Base-by-base conservation (phyloP, 169 alveolate species). In the Babesia sp. region DNA sequence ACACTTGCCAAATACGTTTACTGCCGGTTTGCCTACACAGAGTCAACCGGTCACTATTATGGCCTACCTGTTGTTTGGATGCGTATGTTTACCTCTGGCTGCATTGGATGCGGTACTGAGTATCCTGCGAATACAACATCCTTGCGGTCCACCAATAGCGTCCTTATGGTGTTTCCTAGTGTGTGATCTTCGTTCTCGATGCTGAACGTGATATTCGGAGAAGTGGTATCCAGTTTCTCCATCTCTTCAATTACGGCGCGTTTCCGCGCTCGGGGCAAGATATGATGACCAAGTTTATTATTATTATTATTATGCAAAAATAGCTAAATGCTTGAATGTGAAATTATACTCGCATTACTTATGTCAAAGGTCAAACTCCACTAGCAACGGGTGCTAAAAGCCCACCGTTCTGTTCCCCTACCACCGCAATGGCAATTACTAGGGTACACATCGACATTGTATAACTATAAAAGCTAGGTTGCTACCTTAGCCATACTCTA, bases 21-120 rank as follows among this genome's bases (percentile, higher is more conserved):
- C 63, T 26, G 93, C 93, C 3, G 93, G 91, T 33, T 56, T 78
- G n/a, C 93, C 93, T 79, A 37, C 16, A 12, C 44, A 12, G 5
- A 26, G 0, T 68, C 26, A 33, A 14, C 28, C 18, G 28, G 41
- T n/a, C 11, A 26, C 63, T 24, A 7, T 14, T 20, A 26, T 28
- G 26, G 3, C 55, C 34, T 50, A 91, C 95, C 95, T 37, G 95
- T 88, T 6, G 95, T 91, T 72, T 91, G 95, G 41, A 91, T 76
- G 33, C 95, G 71, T 20, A 91, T 45, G 71, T 91, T 91, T 59
- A 91, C 85, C 59, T 88, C 93, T 12, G 90, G 85, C 61, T 87
- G 90, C 53, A 91, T 91, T 29, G 95, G 95, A 64, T 91, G 95
- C 46, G 95, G 95, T 7, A 91, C 92, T 26, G 95, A 87, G 50